Base-by-base conservation (phyloP, 2,329 filamentous ascomycete species). In the Aspergillus latus region DNA sequence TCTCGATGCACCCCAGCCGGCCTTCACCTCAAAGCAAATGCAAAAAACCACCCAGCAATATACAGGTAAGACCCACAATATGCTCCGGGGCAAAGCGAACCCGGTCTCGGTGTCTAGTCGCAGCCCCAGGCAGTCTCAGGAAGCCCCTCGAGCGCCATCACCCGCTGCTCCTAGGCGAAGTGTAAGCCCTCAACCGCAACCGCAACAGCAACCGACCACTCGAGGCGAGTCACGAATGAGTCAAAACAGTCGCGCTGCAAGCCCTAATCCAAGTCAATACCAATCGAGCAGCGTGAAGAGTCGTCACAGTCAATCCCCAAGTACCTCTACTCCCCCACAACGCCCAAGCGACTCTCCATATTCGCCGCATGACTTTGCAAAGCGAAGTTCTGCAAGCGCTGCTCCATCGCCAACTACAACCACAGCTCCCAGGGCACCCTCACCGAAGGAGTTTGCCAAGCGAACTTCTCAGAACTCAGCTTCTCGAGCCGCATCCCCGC, bases 1-100 rank as follows among this genome's bases (percentile, higher is more conserved):
- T 57, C 82, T 97, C 3, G 94, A 92, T 52, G 89, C 93, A 10
- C 95, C 94, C 1, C 88, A 93, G 57, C 92, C 93, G 2, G 94
- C 94, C 1, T 91, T 95, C 59, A 99, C 95, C 0, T 89, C 91
- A 3, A 90, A 88, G 61, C 90, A 94, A 47, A 99, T 99, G 95
- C 90, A 96, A 69, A 90, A 96, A 72, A 90, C 92, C 3, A 94
- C 92, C 0, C 88, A 95, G 66, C 92, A 92, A 73, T 97, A 93
- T 67, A 85, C 89, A 21, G 85, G 87, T 45, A 89, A 97, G 72
- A 90, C 90, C 2, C 84, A 90, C 43, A 91, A 83, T 67, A 87
- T 97, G 78, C 94, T 95, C 29, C 64, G 70, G 8, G 66, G 74
- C 45, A 67, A 70, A 54, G 72, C 68, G 46, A 72, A 70, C 54